Base-by-base conservation (phyloP, 2,329 filamentous ascomycete species). In the Diaporthe destruens region DNA sequence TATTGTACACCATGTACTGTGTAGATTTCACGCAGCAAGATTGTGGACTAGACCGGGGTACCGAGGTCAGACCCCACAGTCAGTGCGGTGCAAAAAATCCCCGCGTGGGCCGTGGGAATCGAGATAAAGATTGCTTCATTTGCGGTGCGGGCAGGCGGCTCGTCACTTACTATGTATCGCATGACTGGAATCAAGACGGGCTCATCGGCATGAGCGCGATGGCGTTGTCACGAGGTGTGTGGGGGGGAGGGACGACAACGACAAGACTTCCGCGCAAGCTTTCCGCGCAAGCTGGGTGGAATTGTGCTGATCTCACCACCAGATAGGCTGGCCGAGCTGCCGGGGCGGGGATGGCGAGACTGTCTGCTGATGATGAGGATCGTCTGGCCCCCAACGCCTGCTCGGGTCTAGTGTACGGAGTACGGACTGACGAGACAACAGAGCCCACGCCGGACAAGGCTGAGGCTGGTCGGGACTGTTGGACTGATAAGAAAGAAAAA, bases 41-140 rank as follows among this genome's bases (percentile, higher is more conserved):
- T 65, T 65, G 47, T 39, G 4, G 25, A n/a, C 23, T 44, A 65
- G 61, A 36, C 59, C 42, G 29, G 59, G 59, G 59, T 65, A 51
- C 12, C 59, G 59, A 65, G 20, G 59, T 18, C 44, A 29, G 20
- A 23, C 47, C 32, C 61, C 61, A 53, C 61, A 66, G 61, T 66
- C 61, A 66, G 61, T 66, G 68, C 55, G 68, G 49, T 61, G 44
- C 29, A 47, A 39, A 55, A 69, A 56, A 56, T 69, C 66, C 53
- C 53, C 66, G 42, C 36, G 66, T 69, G 51, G 66, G 18, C 53
- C 25, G 44, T 16, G 20, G 32, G 3, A 53, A 59, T 44, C 57
- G 55, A 59, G 56, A 70, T 59, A 57, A 70, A 70, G 68, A 70
- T 70, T 70, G 55, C 68, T 70, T 70, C 42, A 70, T 70, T 59